Percentiles rank a stretch among this genome's conserved stretches.
phyloP scores from a whole-genome alignment of 768 basidiomycete species.

The Boletellus sp. region DNA sequence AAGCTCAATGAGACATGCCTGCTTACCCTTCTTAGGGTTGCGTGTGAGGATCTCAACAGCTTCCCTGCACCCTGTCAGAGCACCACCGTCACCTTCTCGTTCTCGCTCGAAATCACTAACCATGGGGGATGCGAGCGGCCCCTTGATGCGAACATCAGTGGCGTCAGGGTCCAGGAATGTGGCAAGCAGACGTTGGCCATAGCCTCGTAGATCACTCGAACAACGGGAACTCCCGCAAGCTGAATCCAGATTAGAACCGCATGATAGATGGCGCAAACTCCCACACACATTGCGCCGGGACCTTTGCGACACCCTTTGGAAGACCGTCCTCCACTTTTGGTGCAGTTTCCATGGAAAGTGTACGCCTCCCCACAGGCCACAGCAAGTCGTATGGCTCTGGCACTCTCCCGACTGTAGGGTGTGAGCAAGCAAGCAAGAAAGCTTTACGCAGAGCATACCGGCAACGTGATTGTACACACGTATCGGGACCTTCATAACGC shows the following conservation, averaged over 20 bases:
- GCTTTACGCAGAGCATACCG: conserved; percentile 42
- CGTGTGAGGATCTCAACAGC: conserved; percentile 90
- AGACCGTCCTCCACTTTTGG: conserved; percentile 26
- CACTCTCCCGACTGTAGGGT: conserved; percentile 45
- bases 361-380: conserved; percentile 61
- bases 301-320: conserved; percentile 7
- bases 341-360: conserved; percentile 26
- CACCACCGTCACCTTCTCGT: conserved; percentile 42
- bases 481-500: conserved; percentile 89
- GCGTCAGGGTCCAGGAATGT: conserved; percentile 38
- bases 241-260: conserved; percentile 8
- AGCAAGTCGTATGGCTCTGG: conserved; percentile 76
- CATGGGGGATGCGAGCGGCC: conserved; percentile 24
- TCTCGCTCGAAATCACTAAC: conserved; percentile 27
- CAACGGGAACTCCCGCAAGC: conserved; percentile 22
- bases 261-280: neutral
- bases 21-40: conserved; percentile 82
- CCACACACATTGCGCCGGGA: conserved; percentile 15
- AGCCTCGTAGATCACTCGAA: conserved; percentile 47
- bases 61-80: conserved; percentile 61
- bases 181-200: conserved; percentile 49
- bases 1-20: neutral
- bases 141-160: conserved; percentile 24
- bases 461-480: conserved; percentile 85
- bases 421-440: conserved; percentile 3